A percentile compares a stretch with the other conserved stretches of the same genome.
phyloP scores from a whole-genome alignment of 805 yeast species.

The Ogataea corticis region DNA sequence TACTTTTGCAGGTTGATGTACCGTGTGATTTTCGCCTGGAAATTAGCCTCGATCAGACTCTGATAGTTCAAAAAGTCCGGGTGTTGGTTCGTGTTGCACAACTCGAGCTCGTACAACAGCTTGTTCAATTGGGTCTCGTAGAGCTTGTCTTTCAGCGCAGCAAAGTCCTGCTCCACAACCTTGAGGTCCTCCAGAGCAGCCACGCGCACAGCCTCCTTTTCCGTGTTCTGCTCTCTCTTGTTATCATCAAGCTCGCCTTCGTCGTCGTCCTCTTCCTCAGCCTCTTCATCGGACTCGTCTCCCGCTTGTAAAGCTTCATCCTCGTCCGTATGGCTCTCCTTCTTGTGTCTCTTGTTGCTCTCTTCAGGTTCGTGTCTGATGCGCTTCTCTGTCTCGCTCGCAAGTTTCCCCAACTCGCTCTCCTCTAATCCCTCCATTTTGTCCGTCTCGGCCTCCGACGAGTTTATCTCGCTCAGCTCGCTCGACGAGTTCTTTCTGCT shows the following conservation, averaged over 20 bases:
- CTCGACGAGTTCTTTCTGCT: constrained; percentile 19
- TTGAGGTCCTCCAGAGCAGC: constrained; percentile 73
- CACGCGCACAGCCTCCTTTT: constrained; percentile 46
- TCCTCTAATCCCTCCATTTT: constrained; percentile 66
- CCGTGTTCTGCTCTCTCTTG: constrained; percentile 27
- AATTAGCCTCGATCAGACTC: constrained; percentile 67
- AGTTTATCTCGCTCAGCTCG: constrained; percentile 31
- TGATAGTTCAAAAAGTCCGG: constrained; percentile 81
- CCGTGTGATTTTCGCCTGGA: constrained; percentile 61
- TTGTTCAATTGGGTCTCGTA: constrained; percentile 80
- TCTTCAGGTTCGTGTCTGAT: constrained; percentile 24
- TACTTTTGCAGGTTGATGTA: constrained; percentile 50
- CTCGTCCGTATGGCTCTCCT: constrained; percentile 11
- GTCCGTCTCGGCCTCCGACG: constrained; percentile 91
- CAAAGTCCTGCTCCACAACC: constrained; percentile 82
- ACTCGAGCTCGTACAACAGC: constrained; percentile 77
- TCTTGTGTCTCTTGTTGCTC: constrained; percentile 8
- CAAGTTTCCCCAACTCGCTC: constrained; percentile 47
- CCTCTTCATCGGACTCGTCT: constrained; percentile 26
- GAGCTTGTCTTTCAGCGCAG: constrained; percentile 76
- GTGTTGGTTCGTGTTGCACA: constrained; percentile 87
- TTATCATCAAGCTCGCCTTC: constrained; percentile 27
- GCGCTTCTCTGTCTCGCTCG: constrained; percentile 40
- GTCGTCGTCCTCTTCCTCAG: constrained; percentile 23
- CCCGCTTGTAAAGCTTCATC: constrained; percentile 19